Evolutionary conservation across 257 asterid species (phyloP).

Genomic region (Verbena officinalis): DNA sequence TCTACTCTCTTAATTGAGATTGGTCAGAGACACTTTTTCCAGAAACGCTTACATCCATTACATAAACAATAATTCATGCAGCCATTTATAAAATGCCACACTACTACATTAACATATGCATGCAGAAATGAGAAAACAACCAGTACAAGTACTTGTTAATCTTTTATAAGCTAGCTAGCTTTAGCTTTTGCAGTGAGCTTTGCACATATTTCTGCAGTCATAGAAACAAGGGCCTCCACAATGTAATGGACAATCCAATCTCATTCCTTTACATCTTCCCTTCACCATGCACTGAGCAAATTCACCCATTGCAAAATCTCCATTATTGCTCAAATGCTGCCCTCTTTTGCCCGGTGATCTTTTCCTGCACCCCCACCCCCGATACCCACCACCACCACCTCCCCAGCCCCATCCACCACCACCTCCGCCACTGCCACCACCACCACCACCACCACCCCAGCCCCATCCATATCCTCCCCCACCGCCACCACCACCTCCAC

Average conservation of each 20-base stretch:
- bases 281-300: conserved; percentile 29
- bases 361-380: conserved; percentile 30
- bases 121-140: no score
- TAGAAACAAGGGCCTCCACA: conserved; percentile 35
- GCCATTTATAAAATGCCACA: no score
- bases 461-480: conserved; percentile 6
- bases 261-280: conserved; percentile 38
- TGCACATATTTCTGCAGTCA: conserved; percentile 34
- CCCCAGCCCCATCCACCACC: conserved; percentile 34
- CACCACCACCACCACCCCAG: neutral
- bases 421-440: conserved; percentile 18
- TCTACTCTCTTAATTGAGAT: no score
- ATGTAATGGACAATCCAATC: conserved; percentile 34
- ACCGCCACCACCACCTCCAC: conserved; percentile 19
- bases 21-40: no score
- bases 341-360: conserved; percentile 9
- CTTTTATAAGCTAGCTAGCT: no score
- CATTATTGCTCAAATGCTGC: neutral
- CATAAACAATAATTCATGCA: no score
- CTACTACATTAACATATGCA: no score
- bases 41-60: no score
- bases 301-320: conserved; percentile 30
- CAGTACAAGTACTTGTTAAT: no score
- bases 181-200: conserved; percentile 35
- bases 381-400: conserved; percentile 19